Percentiles rank a stretch among this genome's conserved stretches.
Evolutionary conservation across 2,329 filamentous ascomycete species (phyloP).

Genomic region (Aureobasidium namibiae): DNA sequence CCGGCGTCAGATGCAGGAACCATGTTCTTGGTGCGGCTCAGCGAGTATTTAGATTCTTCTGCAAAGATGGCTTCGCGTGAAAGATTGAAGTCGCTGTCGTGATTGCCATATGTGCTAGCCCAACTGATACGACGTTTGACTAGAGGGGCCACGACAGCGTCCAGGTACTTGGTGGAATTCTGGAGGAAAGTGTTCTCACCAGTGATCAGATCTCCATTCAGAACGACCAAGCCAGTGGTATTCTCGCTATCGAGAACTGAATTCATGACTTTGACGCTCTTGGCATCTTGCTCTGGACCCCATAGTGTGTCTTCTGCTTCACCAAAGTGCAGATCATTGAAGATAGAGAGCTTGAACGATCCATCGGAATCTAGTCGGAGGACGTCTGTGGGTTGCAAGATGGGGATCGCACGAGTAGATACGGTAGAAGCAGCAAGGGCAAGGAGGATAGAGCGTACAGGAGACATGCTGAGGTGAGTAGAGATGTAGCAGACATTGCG

Average conservation of each 20-base stretch:
- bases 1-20: conserved; percentile 32
- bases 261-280: conserved; percentile 49
- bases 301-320: conserved; percentile 46
- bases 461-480: conserved; percentile 3
- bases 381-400: conserved; percentile 5
- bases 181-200: conserved; percentile 53
- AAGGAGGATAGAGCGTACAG: conserved; percentile 5
- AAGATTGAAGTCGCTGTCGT: conserved; percentile 55
- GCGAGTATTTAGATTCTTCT: conserved; percentile 30
- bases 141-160: conserved; percentile 52
- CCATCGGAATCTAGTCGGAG: conserved; percentile 26
- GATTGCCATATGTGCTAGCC: conserved; percentile 65
- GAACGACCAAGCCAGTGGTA: conserved; percentile 50
- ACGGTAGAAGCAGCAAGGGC: conserved; percentile 7
- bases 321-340: conserved; percentile 64
- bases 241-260: conserved; percentile 49
- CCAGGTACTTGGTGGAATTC: conserved; percentile 51
- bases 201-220: conserved; percentile 66
- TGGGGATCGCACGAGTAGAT: conserved; percentile 9
- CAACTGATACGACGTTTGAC: conserved; percentile 48
- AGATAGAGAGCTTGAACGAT: conserved; percentile 47
- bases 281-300: conserved; percentile 47
- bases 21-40: conserved; percentile 37
- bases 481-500: background rate
- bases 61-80: conserved; percentile 37